Evolutionary conservation across 306 rosid genomes (phyloP), one percentile per base, ranked within the genome.

Genomic region (Inga leiocalycina): DNA sequence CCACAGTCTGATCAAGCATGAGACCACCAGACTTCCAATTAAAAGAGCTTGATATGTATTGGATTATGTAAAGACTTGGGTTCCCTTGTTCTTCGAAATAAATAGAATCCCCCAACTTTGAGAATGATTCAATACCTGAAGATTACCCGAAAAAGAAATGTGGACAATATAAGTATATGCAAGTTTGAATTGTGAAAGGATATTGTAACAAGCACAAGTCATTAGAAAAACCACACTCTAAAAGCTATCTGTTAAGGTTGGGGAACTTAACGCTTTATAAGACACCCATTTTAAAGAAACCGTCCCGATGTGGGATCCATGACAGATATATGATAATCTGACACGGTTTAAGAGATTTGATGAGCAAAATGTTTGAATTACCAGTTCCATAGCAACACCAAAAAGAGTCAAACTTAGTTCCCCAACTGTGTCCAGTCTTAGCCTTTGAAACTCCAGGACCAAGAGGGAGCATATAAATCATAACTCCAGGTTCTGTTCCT

Each of bases 371-470:
- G 27, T 62, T 10, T 62, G 17, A 24, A 62, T 8, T 62, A 62
- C 68, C 68, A 10, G 68, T 62, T 62, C 68, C 68, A 62, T 62
- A 62, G 17, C 68, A 62, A 27, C 68, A 62, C 68, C 68, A 62
- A 27, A 62, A 62, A 27, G 68, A 24, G 10, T 27, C 68, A 62
- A 62, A 62, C 10, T 62, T 12, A 0, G 0, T 62, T 62, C 68
- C 68, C 68, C 68, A 62, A 62, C 68, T 11, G 2, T 62, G 68
- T 24, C 68, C 68, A 62, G 68, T 62, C 27, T 62, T 62, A 62
- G 68, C 68, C 68, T 62, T 62, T 24, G 68, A 62, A 62, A 62
- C 68, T 0, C 68, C 68, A 62, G 37, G 68, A 17, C 37, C 37
- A n/a, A 62, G 37, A 3, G 68, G 68, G 37, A 62, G 68, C 68